Conservation (phyloP, 495 filamentous ascomycete species). For the Tuber microsphaerosporum region DNA sequence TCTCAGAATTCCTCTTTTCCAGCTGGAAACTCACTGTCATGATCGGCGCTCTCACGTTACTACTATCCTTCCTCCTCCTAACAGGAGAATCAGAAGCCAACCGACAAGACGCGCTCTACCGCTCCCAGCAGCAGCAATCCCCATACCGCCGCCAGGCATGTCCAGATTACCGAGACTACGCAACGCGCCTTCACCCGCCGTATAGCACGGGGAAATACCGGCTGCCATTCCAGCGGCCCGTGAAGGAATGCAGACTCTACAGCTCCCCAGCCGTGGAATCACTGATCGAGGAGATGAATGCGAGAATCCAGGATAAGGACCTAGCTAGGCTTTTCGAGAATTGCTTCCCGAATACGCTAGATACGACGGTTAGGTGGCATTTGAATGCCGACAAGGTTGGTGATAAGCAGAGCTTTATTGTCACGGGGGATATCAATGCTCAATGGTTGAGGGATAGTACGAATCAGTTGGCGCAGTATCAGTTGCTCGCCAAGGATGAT, state of each 20-base stretch:
- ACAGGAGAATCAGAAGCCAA: background rate
- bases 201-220: constrained; percentile 69
- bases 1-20: background rate
- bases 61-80: constrained; percentile 1
- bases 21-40: constrained; percentile 8
- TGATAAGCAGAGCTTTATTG: constrained; percentile 75
- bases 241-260: constrained; percentile 77
- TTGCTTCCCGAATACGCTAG: constrained; percentile 90
- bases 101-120: constrained; percentile 3
- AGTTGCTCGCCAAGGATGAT: constrained; percentile 72
- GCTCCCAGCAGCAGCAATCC: background rate
- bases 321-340: constrained; percentile 92
- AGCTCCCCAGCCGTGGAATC: constrained; percentile 74
- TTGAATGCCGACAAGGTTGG: constrained; percentile 41
- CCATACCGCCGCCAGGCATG: constrained; percentile 43
- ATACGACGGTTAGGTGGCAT: constrained; percentile 72
- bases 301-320: constrained; percentile 74
- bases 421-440: constrained; percentile 97
- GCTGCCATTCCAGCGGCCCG: constrained; percentile 85
- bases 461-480: constrained; percentile 88
- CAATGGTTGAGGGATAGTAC: constrained; percentile 98
- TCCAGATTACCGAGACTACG: constrained; percentile 52
- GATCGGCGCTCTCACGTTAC: background rate
- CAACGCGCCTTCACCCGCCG: constrained; percentile 53
- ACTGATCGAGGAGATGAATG: constrained; percentile 73